Conservation (phyloP, 208 protist genomes). For the Sergeia podlipaevii region DNA sequence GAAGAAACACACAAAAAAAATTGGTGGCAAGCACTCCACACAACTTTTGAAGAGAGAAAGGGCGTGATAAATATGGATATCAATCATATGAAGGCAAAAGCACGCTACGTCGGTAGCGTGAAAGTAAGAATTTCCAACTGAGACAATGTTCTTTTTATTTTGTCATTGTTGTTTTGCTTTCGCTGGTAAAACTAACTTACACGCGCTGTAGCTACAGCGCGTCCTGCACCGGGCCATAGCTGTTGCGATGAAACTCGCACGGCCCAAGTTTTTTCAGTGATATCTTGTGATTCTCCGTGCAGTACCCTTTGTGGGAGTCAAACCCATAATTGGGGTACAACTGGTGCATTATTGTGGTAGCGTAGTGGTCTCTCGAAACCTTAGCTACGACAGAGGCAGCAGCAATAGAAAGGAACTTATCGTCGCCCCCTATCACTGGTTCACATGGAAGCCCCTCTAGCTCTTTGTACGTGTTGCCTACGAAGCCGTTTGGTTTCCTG, state of each 20-base stretch:
- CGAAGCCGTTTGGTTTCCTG: background rate
- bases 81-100: too few relatives aligned
- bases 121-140: too few relatives aligned
- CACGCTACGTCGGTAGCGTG: too few relatives aligned
- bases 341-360: constrained; percentile 22
- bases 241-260: constrained; percentile 23
- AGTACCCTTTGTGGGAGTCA: constrained; percentile 47
- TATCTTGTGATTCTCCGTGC: constrained; percentile 23
- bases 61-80: too few relatives aligned
- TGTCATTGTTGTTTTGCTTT: too few relatives aligned
- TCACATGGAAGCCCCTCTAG: constrained; percentile 15
- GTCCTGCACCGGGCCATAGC: constrained; percentile 26
- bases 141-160: too few relatives aligned
- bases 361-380: constrained; percentile 35
- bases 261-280: constrained; percentile 17
- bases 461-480: constrained; percentile 16
- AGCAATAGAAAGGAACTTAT: constrained; percentile 23
- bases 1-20: too few relatives aligned
- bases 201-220: background rate
- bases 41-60: too few relatives aligned
- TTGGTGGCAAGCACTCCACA: too few relatives aligned
- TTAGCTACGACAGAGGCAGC: constrained; percentile 45
- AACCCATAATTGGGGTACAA: constrained; percentile 37
- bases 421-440: constrained; percentile 36
- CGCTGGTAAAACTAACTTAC: too few relatives aligned